A percentile compares a stretch with the other conserved stretches of the same genome.
Conservation (phyloP, 2,329 filamentous ascomycete genomes). For the Fusarium redolens region DNA sequence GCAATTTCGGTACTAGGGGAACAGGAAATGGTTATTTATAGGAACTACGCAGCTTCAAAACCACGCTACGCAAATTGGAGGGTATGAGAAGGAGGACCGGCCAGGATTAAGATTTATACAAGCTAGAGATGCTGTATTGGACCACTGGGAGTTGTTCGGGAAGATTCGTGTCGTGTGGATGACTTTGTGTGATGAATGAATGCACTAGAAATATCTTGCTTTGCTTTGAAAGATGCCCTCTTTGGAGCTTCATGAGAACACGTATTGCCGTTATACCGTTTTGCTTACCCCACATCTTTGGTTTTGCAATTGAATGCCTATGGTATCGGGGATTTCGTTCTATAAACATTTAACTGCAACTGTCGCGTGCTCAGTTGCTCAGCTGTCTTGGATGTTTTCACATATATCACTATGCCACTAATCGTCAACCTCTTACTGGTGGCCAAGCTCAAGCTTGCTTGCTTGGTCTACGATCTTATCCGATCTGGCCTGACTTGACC, state of each 20-base stretch:
- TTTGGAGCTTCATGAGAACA: slow-evolving; percentile 44
- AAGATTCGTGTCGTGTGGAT: slow-evolving; percentile 33
- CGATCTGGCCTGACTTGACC: slow-evolving; percentile 15
- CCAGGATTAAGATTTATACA: slow-evolving; percentile 4
- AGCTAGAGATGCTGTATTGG: slow-evolving; percentile 19
- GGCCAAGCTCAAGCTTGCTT: slow-evolving; percentile 18
- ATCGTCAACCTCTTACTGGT: slow-evolving; percentile 33
- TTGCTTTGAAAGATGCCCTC: slow-evolving; percentile 40
- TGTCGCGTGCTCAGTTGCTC: slow-evolving; percentile 18
- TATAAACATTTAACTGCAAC: not conserved
- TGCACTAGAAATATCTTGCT: slow-evolving; percentile 35
- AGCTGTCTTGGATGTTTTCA: not conserved
- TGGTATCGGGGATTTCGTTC: slow-evolving; percentile 1
- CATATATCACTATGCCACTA: not conserved
- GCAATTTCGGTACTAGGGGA: slow-evolving; percentile 36
- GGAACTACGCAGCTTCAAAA: slow-evolving; percentile 24
- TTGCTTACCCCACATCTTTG: slow-evolving; percentile 29
- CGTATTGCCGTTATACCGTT: slow-evolving; percentile 38
- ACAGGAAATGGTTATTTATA: slow-evolving; percentile 22
- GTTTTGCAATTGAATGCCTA: slow-evolving; percentile 6
- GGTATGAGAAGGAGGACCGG: slow-evolving; percentile 27
- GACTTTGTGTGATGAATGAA: slow-evolving; percentile 39
- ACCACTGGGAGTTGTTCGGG: slow-evolving; percentile 17
- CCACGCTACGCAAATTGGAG: slow-evolving; percentile 11
- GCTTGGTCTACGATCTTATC: slow-evolving; percentile 11